phyloP scores from a whole-genome alignment of 31 red algal genomes.

The Porphyra umbilicalis region DNA sequence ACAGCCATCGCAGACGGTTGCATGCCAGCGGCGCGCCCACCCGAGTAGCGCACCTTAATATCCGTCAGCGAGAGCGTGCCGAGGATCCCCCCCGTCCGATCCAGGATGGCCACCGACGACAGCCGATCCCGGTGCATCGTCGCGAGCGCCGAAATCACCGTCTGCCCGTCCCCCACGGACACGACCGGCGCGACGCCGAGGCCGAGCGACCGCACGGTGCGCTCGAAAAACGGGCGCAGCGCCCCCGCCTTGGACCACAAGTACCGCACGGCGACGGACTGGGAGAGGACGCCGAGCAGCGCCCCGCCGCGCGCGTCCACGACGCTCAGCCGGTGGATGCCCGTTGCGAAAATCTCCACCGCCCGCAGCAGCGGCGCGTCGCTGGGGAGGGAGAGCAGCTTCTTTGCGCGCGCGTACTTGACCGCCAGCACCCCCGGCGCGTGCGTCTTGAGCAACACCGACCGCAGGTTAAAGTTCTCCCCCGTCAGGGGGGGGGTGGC shows the following conservation, averaged over 20 bases:
- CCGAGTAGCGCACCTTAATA: background rate
- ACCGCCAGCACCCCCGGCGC: background rate
- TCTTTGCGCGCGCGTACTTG: background rate
- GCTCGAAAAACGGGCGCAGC: background rate
- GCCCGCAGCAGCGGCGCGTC: background rate
- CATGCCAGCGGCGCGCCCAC: background rate
- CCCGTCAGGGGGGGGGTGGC: background rate
- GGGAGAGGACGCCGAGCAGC: background rate
- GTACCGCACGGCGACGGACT: background rate
- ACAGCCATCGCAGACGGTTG: background rate
- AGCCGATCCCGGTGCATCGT: background rate
- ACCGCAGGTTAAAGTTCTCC: background rate
- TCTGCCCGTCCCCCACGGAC: background rate
- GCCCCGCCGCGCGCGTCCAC: background rate
- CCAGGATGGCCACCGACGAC: background rate
- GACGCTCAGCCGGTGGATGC: background rate
- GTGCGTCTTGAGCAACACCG: background rate
- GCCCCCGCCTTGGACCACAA: background rate
- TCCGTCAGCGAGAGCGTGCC: background rate
- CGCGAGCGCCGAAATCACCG: background rate
- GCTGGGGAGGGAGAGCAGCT: background rate
- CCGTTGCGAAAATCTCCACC: background rate
- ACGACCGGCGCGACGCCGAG: background rate
- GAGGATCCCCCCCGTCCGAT: background rate
- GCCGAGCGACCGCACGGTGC: background rate